Base-by-base conservation (phyloP, 1,284 basidiomycete species). In the Microbotryum scabiosae region DNA sequence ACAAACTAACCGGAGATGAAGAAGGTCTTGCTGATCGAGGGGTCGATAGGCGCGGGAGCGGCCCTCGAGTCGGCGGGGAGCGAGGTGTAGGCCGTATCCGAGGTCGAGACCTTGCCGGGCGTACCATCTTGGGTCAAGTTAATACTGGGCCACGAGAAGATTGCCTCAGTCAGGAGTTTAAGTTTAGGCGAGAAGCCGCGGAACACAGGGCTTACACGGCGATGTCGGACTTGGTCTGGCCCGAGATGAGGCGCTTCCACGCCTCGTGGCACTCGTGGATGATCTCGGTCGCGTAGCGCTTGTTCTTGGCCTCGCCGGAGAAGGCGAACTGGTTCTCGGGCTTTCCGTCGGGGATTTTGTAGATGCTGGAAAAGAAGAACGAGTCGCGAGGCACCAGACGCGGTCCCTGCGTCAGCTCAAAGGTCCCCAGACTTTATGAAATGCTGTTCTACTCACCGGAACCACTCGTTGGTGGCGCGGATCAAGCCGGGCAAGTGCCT, bases 261-360 rank as follows among this genome's bases (percentile, higher is more conserved):
- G 94, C 90, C 78, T 97, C 94, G 77, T 98, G 88, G 79, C 90
- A 94, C 78, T 99, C 96, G 78, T 94, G 90, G 73, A 99, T 88
- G 78, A 98, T 93, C 79, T 97, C 94, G 57, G 88, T 90, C 56
- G 96, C 96, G 77, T 97, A 99, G 77, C 93, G 93, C 82, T 67
- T 67, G 83, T 96, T 96, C 83, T 98, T 99, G 70, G 94, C 94
- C 80, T 99, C 96, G 62, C 96, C 96, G 59, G 90, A 94, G 85
- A 99, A 99, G 32, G 96, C 96, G 73, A 99, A 99, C 72, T 89
- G 86, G 81, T 97, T 97, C 79, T 73, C 64, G 72, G 90, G 88
- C 86, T 98, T 98, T 73, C 93, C 94, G 76, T 99, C 94, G 75
- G 94, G 82, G 76, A 82, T 82, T 73, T 97, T 97, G 88, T 97